phyloP scores from a whole-genome alignment of 768 basidiomycete species.

The Mycena floridula region DNA sequence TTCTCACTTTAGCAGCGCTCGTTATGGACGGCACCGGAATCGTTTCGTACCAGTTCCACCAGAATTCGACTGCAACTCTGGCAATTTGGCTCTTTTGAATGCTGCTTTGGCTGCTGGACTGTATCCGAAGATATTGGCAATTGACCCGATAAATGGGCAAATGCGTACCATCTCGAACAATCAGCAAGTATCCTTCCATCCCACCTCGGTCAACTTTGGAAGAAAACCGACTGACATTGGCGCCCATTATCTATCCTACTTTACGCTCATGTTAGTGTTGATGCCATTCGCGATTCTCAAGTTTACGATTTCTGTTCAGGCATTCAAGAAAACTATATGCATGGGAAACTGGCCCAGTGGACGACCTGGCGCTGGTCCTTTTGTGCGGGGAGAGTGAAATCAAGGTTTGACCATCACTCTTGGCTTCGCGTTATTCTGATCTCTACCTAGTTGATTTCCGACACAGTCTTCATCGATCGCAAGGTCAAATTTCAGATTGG shows the following conservation, averaged over 20 bases:
- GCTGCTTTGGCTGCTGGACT: slow-evolving; percentile 82
- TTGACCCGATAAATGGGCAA: slow-evolving; percentile 57
- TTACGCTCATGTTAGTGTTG: slow-evolving; percentile 72
- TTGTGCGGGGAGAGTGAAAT: slow-evolving; percentile 90
- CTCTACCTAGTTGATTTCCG: slow-evolving; percentile 56
- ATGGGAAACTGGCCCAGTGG: slow-evolving; percentile 90
- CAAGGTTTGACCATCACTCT: slow-evolving; percentile 39
- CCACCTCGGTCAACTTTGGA: slow-evolving; percentile 86
- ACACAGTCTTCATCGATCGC: slow-evolving; percentile 73
- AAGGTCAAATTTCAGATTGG: slow-evolving; percentile 71
- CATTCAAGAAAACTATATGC: slow-evolving; percentile 90
- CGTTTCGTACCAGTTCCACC: slow-evolving; percentile 74
- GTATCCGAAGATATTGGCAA: slow-evolving; percentile 81
- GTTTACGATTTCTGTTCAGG: slow-evolving; percentile 36
- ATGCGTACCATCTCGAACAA: slow-evolving; percentile 81
- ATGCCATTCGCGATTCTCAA: neutral
- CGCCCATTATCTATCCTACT: slow-evolving; percentile 72
- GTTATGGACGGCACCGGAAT: slow-evolving; percentile 67
- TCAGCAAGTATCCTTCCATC: slow-evolving; percentile 76
- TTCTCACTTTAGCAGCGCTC: slow-evolving; percentile 39
- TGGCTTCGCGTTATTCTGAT: neutral
- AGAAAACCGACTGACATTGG: slow-evolving; percentile 64
- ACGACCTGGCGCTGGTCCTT: slow-evolving; percentile 74
- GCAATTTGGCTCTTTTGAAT: slow-evolving; percentile 60
- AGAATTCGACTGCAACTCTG: slow-evolving; percentile 64